Percentiles rank a stretch among this genome's conserved stretches.
Conservation (phyloP, 208 protist species). For the Jaenimonas drosophilae region DNA sequence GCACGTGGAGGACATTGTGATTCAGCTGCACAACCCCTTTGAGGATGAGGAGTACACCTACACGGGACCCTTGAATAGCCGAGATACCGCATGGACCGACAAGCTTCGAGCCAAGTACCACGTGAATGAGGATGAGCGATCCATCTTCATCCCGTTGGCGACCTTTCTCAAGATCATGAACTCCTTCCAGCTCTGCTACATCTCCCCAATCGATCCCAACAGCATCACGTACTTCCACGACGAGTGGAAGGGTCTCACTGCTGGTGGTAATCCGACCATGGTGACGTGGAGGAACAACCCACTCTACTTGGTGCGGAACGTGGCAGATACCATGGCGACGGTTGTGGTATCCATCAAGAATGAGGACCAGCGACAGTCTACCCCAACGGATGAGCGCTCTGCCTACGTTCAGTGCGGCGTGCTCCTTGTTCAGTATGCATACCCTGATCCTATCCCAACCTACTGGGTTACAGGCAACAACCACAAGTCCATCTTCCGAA, state of each 20-base stretch:
- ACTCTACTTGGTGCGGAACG: slow-evolving; percentile 17
- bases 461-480: slow-evolving; percentile 24
- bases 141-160: slow-evolving; percentile 29
- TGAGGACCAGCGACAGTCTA: slow-evolving; percentile 13
- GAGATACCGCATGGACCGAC: slow-evolving; percentile 30
- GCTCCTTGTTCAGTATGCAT: slow-evolving; percentile 7
- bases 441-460: slow-evolving; percentile 4
- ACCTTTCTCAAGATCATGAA: slow-evolving; percentile 26
- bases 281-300: slow-evolving; percentile 34
- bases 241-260: slow-evolving; percentile 23
- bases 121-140: slow-evolving; percentile 20
- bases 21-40: slow-evolving; percentile 23
- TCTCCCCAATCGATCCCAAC: slow-evolving; percentile 9
- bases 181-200: slow-evolving; percentile 29
- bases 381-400: slow-evolving; percentile 5
- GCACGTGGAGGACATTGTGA: slow-evolving; percentile 21
- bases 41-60: slow-evolving; percentile 30
- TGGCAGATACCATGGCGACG: neutral
- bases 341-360: slow-evolving; percentile 15
- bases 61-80: slow-evolving; percentile 26
- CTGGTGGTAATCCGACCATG: slow-evolving; percentile 23
- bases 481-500: slow-evolving; percentile 15
- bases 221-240: slow-evolving; percentile 22
- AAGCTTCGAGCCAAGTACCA: slow-evolving; percentile 22
- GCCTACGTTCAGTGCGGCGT: slow-evolving; percentile 15